These are phyloP conservation scores for Selenicereus undatus DNA, from an alignment of 148 eudicot genomes.

Conservation along the genomic window DNA sequence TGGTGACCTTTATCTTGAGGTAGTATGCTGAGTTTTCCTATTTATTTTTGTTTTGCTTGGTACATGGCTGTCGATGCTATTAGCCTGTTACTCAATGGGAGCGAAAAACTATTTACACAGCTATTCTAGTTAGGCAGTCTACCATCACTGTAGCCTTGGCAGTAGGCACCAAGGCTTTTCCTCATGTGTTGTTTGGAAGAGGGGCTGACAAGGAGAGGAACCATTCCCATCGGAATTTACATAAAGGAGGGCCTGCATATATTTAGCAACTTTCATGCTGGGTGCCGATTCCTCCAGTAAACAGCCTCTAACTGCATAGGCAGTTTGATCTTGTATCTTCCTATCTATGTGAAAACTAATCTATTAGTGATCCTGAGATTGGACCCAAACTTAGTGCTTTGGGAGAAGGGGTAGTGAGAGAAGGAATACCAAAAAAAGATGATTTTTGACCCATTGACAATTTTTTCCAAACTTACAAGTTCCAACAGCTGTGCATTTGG, in stretches of 20 bases:
- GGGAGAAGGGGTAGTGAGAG: not conserved
- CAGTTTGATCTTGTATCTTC: not conserved
- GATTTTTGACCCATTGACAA: no score
- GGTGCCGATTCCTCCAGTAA: no score
- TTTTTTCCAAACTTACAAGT: no score
- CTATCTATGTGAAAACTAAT: not conserved
- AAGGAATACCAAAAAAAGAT: no score
- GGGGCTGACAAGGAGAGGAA: no score
- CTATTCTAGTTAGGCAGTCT: not conserved
- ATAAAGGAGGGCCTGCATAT: not conserved
- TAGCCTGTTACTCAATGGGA: not conserved
- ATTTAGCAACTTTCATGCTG: not conserved
- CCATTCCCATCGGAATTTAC: no score
- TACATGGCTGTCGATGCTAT: not conserved
- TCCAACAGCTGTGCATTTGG: not conserved
- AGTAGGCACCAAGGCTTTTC: not conserved
- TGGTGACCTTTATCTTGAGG: constrained; percentile 86
- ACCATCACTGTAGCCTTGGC: not conserved
- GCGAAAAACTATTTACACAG: not conserved
- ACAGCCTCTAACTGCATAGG: not conserved
- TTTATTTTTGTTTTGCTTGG: not conserved
- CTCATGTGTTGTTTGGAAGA: no score
- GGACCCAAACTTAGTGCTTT: no score
- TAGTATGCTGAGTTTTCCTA: constrained; percentile 23
- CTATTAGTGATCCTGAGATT: not conserved